These are phyloP conservation scores for Colletotrichum sojae DNA, from an alignment of 2,329 filamentous ascomycete genomes.

Conservation along the genomic window DNA sequence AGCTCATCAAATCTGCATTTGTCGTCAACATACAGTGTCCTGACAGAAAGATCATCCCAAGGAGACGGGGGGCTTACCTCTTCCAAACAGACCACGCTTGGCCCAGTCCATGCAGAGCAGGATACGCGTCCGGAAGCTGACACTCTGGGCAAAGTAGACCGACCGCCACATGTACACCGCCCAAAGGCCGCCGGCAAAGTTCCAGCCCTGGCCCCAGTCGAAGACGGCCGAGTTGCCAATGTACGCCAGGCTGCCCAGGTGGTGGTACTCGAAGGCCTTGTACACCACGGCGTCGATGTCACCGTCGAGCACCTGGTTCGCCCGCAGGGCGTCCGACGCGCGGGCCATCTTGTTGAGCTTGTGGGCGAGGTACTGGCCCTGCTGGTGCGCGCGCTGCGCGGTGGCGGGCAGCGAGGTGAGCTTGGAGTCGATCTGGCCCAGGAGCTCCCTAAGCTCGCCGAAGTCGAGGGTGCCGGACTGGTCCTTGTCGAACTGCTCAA, in stretches of 20 bases:
- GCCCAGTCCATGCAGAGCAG: conserved; percentile 98
- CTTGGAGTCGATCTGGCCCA: conserved; percentile 94
- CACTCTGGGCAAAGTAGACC: conserved; percentile 97
- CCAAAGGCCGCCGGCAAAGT: conserved; percentile 84
- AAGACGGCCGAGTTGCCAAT: conserved; percentile 97
- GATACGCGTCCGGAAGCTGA: conserved; percentile 89
- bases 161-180: conserved; percentile 97
- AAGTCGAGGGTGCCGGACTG: conserved; percentile 95
- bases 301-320: conserved; percentile 88
- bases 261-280: conserved; percentile 93
- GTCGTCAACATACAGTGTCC: neutral
- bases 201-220: conserved; percentile 85
- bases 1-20: conserved; percentile 54
- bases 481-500: conserved; percentile 93
- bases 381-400: conserved; percentile 95
- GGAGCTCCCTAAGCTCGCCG: conserved; percentile 87
- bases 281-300: conserved; percentile 94
- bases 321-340: conserved; percentile 78
- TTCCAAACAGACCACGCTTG: conserved; percentile 95
- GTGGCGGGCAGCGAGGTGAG: conserved; percentile 95
- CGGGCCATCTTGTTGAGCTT: conserved; percentile 95
- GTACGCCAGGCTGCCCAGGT: conserved; percentile 93
- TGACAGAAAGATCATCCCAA: no score
- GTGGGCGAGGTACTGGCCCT: conserved; percentile 90
- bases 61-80: conserved; percentile 75